phyloP scores from a whole-genome alignment of 495 filamentous ascomycete genomes.

The Aspergillus sparsus region DNA sequence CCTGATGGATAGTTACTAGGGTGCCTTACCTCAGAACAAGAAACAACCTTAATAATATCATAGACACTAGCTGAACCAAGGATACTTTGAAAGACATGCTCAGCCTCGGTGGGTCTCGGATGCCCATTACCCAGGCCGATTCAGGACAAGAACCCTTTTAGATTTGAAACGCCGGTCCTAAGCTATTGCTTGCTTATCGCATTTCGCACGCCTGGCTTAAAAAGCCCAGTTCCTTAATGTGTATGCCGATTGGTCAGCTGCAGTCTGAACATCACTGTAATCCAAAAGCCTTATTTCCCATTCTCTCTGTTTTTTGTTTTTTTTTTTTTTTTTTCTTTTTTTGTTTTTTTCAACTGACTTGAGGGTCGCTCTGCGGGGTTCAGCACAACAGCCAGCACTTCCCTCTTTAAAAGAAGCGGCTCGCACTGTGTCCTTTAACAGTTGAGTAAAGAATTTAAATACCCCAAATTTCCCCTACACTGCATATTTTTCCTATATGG shows the following conservation, averaged over 20 bases:
- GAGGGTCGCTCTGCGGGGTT: constrained; percentile 12
- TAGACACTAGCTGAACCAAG: constrained; percentile 5
- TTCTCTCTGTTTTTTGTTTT: too few relatives aligned
- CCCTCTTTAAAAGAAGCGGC: neutral
- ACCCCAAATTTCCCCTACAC: neutral
- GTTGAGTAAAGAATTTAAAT: neutral
- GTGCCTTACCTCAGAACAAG: neutral
- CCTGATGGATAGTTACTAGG: neutral
- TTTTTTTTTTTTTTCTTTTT: neutral
- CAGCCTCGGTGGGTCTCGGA: constrained; percentile 14
- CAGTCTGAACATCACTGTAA: constrained; percentile 1
- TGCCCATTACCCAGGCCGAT: constrained; percentile 3
- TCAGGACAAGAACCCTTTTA: constrained; percentile 10
- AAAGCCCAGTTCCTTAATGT: neutral
- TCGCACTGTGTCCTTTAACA: neutral
- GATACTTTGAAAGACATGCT: constrained; percentile 15
- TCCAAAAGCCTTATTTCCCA: constrained; percentile 15
- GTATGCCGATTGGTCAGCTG: constrained; percentile 17
- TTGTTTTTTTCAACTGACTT: constrained; percentile 8
- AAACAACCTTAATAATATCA: constrained; percentile 7
- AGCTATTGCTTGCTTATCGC: constrained; percentile 10
- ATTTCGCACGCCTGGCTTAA: neutral
- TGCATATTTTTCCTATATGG: neutral
- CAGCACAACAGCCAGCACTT: neutral
- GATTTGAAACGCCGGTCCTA: constrained; percentile 16